These are phyloP conservation scores for Kernera saxatilis DNA, from an alignment of 345 rosid species.

Conservation along the genomic window DNA sequence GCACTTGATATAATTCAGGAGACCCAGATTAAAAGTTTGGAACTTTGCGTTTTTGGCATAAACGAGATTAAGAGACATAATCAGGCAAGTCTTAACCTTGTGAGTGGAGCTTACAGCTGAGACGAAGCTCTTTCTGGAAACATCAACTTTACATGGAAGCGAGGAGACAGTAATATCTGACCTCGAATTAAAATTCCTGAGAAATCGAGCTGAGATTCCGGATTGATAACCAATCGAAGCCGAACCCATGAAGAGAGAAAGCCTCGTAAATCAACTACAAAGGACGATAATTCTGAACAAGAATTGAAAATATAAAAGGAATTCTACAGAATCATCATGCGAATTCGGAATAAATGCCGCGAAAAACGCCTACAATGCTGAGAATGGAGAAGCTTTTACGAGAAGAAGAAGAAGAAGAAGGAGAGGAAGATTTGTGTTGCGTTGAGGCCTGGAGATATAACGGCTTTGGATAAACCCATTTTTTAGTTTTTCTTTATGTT, in stretches of 20 bases:
- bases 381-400: neutral
- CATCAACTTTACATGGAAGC: constrained; percentile 29
- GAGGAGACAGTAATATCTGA: constrained; percentile 30
- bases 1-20: neutral
- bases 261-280: neutral
- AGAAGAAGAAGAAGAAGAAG: neutral
- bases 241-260: constrained; percentile 44
- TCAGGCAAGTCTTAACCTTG: constrained; percentile 38
- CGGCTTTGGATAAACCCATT: neutral
- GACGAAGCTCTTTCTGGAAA: constrained; percentile 32
- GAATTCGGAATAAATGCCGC: neutral
- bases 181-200: constrained; percentile 28
- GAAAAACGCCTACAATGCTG: neutral
- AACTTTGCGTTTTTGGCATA: neutral
- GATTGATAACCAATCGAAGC: constrained; percentile 39
- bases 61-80: neutral
- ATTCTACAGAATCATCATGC: neutral
- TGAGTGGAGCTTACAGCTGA: constrained; percentile 27
- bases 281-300: neutral
- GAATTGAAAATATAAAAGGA: neutral
- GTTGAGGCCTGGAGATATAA: constrained; percentile 1
- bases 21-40: neutral
- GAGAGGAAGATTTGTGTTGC: neutral
- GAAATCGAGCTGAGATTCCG: constrained; percentile 38
- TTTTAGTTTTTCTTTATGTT: neutral